phyloP scores from a whole-genome alignment of 2,329 filamentous ascomycete genomes.

The Septoria petroselini region DNA sequence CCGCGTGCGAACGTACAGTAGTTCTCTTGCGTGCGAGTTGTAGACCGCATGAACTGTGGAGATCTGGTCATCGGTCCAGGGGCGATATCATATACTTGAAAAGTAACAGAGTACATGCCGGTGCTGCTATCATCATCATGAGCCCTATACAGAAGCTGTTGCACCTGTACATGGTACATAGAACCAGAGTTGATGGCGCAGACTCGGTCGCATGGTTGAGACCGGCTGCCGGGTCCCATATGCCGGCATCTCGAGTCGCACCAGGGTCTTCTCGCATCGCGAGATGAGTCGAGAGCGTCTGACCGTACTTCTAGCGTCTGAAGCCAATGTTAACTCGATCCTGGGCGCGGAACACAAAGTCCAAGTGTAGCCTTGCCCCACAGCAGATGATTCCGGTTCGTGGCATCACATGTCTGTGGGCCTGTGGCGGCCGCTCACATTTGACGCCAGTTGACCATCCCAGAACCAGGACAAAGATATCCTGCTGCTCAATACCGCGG shows the following conservation, averaged over 20 bases:
- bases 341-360: constrained; percentile 5
- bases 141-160: neutral
- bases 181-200: constrained; percentile 6
- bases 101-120: neutral
- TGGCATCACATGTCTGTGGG: neutral
- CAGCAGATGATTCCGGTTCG: neutral
- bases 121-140: neutral
- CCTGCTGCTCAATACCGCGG: neutral
- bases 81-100: neutral
- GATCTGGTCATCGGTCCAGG: neutral
- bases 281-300: neutral
- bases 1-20: constrained; percentile 8
- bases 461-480: neutral
- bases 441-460: too few relatives aligned
- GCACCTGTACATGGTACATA: neutral
- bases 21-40: constrained; percentile 17
- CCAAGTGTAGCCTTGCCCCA: neutral
- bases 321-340: constrained; percentile 8
- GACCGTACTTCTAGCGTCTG: constrained; percentile 17
- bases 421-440: neutral
- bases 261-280: constrained; percentile 13
- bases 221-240: neutral
- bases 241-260: constrained; percentile 1
- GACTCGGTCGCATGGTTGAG: neutral
- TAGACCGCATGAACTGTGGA: constrained; percentile 1